These are phyloP conservation scores for Platanus orientalis DNA, from an alignment of 164 flowering plant genomes.

Conservation along the genomic window DNA sequence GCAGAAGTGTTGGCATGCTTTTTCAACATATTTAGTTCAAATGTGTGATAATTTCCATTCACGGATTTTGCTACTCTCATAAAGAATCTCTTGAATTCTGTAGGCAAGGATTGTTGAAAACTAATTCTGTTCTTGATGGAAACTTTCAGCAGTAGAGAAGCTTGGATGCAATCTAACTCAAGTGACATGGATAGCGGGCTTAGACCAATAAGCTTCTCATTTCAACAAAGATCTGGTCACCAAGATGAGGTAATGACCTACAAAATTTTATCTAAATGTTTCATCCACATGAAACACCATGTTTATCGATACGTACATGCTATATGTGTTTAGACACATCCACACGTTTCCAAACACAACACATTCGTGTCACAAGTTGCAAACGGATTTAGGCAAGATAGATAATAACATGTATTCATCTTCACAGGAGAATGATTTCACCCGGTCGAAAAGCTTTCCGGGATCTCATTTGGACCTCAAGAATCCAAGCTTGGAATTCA, in stretches of 20 bases:
- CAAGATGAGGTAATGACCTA: slow-evolving; percentile 38
- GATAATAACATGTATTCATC: too few species aligned
- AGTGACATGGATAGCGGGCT: slow-evolving; percentile 34
- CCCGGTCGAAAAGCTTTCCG: slow-evolving; percentile 19
- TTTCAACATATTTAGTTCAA: too few species aligned
- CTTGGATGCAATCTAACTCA: slow-evolving; percentile 39
- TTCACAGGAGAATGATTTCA: slow-evolving; percentile 35
- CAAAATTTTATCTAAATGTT: not conserved
- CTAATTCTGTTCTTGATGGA: not conserved
- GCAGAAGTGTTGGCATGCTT: too few species aligned
- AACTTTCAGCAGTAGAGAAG: slow-evolving; percentile 43
- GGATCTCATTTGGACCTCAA: slow-evolving; percentile 30
- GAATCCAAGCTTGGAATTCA: slow-evolving; percentile 73
- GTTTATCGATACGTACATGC: not conserved
- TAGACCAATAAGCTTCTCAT: slow-evolving; percentile 23
- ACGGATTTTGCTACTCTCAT: too few species aligned
- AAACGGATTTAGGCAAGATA: too few species aligned
- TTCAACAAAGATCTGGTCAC: slow-evolving; percentile 35
- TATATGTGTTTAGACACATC: too few species aligned
- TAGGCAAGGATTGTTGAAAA: not conserved
- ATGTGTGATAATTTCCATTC: too few species aligned
- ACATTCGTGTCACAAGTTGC: too few species aligned
- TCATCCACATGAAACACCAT: not conserved
- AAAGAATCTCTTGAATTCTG: too few species aligned
- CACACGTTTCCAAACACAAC: too few species aligned